Percentiles rank a stretch among this genome's conserved stretches.
These are phyloP conservation scores for Podospora comata DNA, from an alignment of 495 filamentous ascomycete species.

Conservation along the genomic window DNA sequence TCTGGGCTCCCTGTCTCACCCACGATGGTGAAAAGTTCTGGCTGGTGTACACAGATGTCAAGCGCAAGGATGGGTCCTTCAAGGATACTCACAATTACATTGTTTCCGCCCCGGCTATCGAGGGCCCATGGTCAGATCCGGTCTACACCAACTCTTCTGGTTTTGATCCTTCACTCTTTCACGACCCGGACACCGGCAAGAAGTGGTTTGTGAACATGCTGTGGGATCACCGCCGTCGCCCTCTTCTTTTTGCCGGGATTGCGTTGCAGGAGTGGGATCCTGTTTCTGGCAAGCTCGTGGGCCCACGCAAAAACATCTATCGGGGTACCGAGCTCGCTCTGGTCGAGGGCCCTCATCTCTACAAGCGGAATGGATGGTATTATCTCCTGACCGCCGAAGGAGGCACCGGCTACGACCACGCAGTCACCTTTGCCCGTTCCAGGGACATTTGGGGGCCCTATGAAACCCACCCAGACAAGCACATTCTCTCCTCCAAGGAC, in stretches of 20 bases:
- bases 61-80: conserved; percentile 54
- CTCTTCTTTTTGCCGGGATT: conserved; percentile 45
- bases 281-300: conserved; percentile 41
- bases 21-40: conserved; percentile 58
- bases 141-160: conserved; percentile 52
- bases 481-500: conserved; percentile 47
- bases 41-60: conserved; percentile 55
- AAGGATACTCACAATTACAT: conserved; percentile 58
- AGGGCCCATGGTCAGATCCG: conserved; percentile 56
- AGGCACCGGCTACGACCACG: conserved; percentile 58
- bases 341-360: conserved; percentile 63
- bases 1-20: conserved; percentile 61
- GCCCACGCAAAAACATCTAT: conserved; percentile 52
- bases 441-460: conserved; percentile 58
- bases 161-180: conserved; percentile 59
- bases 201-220: conserved; percentile 58
- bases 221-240: conserved; percentile 50
- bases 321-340: conserved; percentile 52
- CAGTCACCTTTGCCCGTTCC: conserved; percentile 51
- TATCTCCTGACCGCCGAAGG: conserved; percentile 68
- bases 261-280: conserved; percentile 51
- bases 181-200: conserved; percentile 50
- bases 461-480: conserved; percentile 48
- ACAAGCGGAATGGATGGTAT: conserved; percentile 61
- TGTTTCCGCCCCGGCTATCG: conserved; percentile 43